A percentile compares a stretch with the other conserved stretches of the same genome.
phyloP scores from a whole-genome alignment of 352 stramenopile species.

The Albugo candida region DNA sequence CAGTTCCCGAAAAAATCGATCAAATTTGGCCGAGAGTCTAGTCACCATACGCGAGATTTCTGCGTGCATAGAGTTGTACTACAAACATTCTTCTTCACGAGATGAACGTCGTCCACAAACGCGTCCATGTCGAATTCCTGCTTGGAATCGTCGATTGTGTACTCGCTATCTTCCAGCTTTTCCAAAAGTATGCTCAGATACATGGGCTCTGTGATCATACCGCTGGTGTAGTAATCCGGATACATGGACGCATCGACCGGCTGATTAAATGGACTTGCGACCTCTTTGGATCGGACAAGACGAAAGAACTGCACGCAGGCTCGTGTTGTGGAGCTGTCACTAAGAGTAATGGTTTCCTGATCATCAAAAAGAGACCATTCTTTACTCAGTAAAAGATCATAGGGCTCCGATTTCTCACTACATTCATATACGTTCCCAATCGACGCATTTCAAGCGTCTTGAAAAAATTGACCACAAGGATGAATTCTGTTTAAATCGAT shows the following conservation, averaged over 20 bases:
- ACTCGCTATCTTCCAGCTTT: constrained; percentile 73
- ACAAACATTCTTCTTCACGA: constrained; percentile 78
- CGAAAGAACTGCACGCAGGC: constrained; percentile 56
- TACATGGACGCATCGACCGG: constrained; percentile 67
- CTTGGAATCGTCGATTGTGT: constrained; percentile 36
- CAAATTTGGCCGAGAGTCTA: constrained; percentile 58
- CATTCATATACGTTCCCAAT: neutral
- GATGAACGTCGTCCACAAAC: constrained; percentile 59
- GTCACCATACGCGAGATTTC: constrained; percentile 57
- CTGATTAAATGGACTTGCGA: constrained; percentile 61
- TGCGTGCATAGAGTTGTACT: constrained; percentile 65
- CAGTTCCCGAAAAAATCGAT: constrained; percentile 65
- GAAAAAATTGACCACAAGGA: neutral
- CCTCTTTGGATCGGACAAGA: constrained; percentile 56
- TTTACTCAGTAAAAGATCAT: constrained; percentile 16
- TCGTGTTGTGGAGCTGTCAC: constrained; percentile 29
- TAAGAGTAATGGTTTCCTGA: constrained; percentile 36
- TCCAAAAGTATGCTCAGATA: constrained; percentile 61
- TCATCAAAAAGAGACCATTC: constrained; percentile 41
- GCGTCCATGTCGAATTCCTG: constrained; percentile 26
- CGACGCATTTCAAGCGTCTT: neutral
- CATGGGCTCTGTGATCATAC: constrained; percentile 58
- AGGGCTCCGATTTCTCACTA: neutral
- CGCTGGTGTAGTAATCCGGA: constrained; percentile 61
- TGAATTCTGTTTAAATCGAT: neutral